phyloP scores from a whole-genome alignment of 176 grass and related monocot genomes.

The Oryza rufipogon region DNA sequence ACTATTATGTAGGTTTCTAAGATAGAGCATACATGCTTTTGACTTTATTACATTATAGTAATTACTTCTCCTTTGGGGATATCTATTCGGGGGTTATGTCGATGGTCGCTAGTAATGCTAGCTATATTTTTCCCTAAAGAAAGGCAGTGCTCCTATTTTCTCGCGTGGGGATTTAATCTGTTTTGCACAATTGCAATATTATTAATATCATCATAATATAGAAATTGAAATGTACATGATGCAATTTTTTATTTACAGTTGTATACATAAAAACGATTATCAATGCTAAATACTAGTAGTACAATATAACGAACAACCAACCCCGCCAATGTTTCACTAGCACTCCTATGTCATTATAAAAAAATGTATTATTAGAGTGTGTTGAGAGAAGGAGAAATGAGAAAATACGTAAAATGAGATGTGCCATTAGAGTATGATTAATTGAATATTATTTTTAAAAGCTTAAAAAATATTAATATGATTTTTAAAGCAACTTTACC shows the following conservation, averaged over 20 bases:
- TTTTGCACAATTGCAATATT: not conserved
- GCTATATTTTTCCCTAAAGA: not conserved
- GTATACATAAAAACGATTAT: not conserved
- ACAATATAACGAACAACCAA: too few species aligned
- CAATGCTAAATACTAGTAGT: not conserved
- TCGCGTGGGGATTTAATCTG: not conserved
- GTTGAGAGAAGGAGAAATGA: too few species aligned
- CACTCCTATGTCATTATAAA: too few species aligned
- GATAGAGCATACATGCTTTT: not conserved
- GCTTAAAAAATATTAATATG: too few species aligned
- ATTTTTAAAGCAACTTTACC: too few species aligned
- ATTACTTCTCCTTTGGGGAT: not conserved
- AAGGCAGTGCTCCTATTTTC: not conserved
- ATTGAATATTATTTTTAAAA: too few species aligned
- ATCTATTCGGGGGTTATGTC: not conserved
- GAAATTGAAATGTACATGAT: not conserved
- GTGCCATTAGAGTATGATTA: too few species aligned
- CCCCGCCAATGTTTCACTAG: too few species aligned
- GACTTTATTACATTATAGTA: not conserved
- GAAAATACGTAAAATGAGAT: too few species aligned
- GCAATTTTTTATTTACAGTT: too few species aligned
- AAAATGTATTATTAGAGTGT: not conserved
- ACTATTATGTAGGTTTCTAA: not conserved
- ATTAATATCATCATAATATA: too few species aligned
- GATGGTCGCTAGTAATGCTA: not conserved